Conservation (phyloP, 805 yeast species). For the Debaryomyces maramus region DNA sequence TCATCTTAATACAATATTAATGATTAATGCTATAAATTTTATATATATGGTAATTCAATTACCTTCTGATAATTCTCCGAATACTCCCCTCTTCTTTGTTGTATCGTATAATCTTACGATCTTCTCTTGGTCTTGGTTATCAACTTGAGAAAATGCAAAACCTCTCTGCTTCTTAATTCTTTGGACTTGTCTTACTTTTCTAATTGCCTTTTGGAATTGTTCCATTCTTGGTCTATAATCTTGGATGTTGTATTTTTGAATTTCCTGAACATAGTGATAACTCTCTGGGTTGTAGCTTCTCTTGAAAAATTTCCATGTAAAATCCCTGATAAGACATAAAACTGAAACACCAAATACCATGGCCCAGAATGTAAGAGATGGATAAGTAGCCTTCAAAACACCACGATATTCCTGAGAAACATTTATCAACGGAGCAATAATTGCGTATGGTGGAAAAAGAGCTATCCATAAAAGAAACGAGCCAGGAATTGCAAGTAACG, state of each 20-base stretch:
- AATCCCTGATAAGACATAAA: constrained; percentile 80
- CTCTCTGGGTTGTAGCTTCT: constrained; percentile 89
- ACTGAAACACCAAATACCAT: constrained; percentile 71
- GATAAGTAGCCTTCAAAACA: constrained; percentile 70
- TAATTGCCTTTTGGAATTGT: constrained; percentile 93
- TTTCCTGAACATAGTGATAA: constrained; percentile 94
- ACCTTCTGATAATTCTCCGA: constrained; percentile 50
- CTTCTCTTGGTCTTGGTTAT: constrained; percentile 84
- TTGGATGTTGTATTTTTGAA: constrained; percentile 90
- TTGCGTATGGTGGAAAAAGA: constrained; percentile 84
- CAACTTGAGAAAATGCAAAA: constrained; percentile 95
- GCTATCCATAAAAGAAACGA: constrained; percentile 81
- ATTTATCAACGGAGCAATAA: constrained; percentile 76
- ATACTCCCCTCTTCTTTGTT: constrained; percentile 76
- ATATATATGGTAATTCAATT: constrained; percentile 5
- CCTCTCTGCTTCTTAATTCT: constrained; percentile 98
- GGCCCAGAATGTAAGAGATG: constrained; percentile 82
- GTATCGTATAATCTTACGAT: constrained; percentile 94
- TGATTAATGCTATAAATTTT: neutral
- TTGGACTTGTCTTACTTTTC: constrained; percentile 97
- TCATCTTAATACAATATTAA: neutral
- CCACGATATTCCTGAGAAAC: constrained; percentile 88
- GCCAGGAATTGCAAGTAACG: constrained; percentile 92
- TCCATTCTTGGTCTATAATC: constrained; percentile 96
- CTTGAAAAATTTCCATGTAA: constrained; percentile 91